Percentiles rank a stretch among this genome's conserved stretches.
Evolutionary conservation across 2,329 filamentous ascomycete genomes (phyloP).

Genomic region (Colletotrichum sp.): DNA sequence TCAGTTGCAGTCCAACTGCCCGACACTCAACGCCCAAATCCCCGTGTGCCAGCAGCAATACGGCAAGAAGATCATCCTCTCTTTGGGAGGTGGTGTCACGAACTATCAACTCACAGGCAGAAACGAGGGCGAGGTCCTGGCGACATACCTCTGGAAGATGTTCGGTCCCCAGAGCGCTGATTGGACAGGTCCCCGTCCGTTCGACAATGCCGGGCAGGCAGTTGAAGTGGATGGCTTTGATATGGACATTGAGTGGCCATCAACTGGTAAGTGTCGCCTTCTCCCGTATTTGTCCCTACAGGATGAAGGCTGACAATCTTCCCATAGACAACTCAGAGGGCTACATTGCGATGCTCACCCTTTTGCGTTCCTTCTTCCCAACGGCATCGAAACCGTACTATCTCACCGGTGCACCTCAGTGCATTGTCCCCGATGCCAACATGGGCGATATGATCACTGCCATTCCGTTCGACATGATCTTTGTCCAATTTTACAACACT

Average conservation of each 20-base stretch:
- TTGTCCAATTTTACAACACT: constrained; percentile 56
- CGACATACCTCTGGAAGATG: constrained; percentile 41
- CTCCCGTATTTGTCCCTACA: not conserved
- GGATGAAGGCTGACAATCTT: not conserved
- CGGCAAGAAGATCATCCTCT: constrained; percentile 45
- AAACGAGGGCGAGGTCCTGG: constrained; percentile 38
- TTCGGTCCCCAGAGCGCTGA: constrained; percentile 40
- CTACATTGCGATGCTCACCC: constrained; percentile 31
- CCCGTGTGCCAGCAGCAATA: constrained; percentile 39
- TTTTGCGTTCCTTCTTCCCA: constrained; percentile 28
- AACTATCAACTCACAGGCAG: constrained; percentile 41
- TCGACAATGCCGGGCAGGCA: constrained; percentile 20
- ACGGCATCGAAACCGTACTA: constrained; percentile 35
- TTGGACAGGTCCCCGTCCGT: constrained; percentile 30
- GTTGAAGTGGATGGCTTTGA: constrained; percentile 37
- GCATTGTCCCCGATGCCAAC: constrained; percentile 38
- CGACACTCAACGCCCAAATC: constrained; percentile 38
- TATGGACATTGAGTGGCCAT: constrained; percentile 35
- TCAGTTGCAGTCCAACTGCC: constrained; percentile 36
- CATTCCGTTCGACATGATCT: constrained; percentile 45
- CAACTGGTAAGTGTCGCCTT: constrained; percentile 9
- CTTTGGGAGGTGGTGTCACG: constrained; percentile 40
- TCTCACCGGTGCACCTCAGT: constrained; percentile 53
- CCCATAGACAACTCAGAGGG: constrained; percentile 29
- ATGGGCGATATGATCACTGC: constrained; percentile 46